Percentiles rank a stretch among this genome's conserved stretches.
These are phyloP conservation scores for Helianthus annuus DNA, from an alignment of 129 eudicot species.

Conservation along the genomic window HanXRQr2.0-SUNRISE NC_035444.2:19777549-19778048, in stretches of 20 bases:
- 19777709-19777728: background rate
- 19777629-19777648: background rate
- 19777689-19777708: too few species aligned
- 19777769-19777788: too few species aligned
- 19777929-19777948: background rate
- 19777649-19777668: too few species aligned
- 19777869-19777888: background rate
- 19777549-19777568: too few species aligned
- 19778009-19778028: too few species aligned
- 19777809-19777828: too few species aligned
- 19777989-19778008: background rate
- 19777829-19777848: too few species aligned
- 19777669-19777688: too few species aligned
- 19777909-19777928: background rate
- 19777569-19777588: too few species aligned
- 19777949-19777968: background rate
- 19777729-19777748: background rate
- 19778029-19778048: too few species aligned
- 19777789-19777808: too few species aligned
- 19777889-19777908: background rate
- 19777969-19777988: slow-evolving; percentile 10
- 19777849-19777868: background rate
- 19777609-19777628: background rate
- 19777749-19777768: background rate
- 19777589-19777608: too few species aligned